Base-by-base conservation (phyloP, 2,329 filamentous ascomycete genomes). In the Capronia americana region DNA sequence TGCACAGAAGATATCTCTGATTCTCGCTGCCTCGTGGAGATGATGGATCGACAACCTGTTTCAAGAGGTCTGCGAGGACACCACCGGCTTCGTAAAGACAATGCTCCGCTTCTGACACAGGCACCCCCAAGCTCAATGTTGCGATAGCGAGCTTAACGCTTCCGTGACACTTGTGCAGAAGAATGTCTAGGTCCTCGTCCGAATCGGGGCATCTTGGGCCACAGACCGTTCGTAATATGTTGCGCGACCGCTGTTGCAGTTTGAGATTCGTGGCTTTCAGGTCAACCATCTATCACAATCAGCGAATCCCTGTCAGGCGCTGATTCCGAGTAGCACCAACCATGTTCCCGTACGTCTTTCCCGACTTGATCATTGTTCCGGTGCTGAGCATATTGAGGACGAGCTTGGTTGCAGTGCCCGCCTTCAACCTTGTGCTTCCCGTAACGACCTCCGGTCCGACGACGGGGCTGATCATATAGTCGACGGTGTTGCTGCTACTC, bases 351-450 rank as follows among this genome's bases (percentile, higher is more conserved):
- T 77, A 81, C 0, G 79, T 81, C 68, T 81, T 82, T 4, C 80
- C 80, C 10, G 74, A 72, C 32, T 73, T 74, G 38, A 82, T 77
- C 77, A 81, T 80, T 8, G 77, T 73, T 0, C 80, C 79, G 0
- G 79, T 81, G 51, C 79, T 81, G 1, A 82, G 69, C 79, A 81
- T 82, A 63, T 82, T 81, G 53, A 81, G 68, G 0, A 80, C 78
- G 64, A 82, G 67, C 68, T 83, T 83, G 0, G 81, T 82, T 0
- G 78, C 80, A 0, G 79, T 82, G 17, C 81, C 81, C 1, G 80
- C 80, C 68, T 82, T 82, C 64, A 82, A 74, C 32, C 81, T 73
- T 1, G 81, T 83, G 68, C 80, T 83, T 1, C 80, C 80, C n/a
- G 80, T 80, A 2, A 82, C 75, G 3, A 80, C 77, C 69, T 82